Conservation (phyloP, 768 basidiomycete genomes). For the Rhizopogon roseolus region DNA sequence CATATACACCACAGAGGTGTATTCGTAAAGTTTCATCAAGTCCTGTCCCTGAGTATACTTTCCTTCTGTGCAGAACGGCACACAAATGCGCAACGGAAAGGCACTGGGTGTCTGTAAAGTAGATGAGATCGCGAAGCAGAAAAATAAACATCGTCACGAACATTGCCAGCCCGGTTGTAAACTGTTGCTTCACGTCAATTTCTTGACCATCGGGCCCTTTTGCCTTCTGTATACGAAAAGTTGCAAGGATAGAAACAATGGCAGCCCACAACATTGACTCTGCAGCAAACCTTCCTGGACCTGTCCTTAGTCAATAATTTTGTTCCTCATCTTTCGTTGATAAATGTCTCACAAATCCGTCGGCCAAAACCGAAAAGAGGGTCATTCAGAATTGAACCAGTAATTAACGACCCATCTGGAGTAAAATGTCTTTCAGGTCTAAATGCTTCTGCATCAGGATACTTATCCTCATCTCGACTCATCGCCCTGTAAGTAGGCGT, state of each 20-base stretch:
- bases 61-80: background rate
- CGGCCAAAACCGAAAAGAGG: conserved; percentile 4
- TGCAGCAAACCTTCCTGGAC: conserved; percentile 5
- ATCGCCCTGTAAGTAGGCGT: conserved; percentile 14
- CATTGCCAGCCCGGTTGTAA: background rate
- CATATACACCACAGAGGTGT: background rate
- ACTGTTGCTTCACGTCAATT: background rate
- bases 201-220: background rate
- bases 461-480: conserved; percentile 16
- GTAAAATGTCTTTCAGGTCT: conserved; percentile 29
- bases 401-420: conserved; percentile 5
- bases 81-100: background rate
- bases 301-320: background rate
- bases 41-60: background rate
- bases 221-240: conserved; percentile 10
- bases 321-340: too few species aligned
- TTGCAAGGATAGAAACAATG: conserved; percentile 13
- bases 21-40: background rate
- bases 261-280: conserved; percentile 3
- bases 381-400: background rate
- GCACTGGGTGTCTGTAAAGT: background rate
- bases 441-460: conserved; percentile 26
- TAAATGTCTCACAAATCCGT: conserved; percentile 1
- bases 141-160: background rate
- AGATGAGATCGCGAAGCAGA: background rate